These are phyloP conservation scores for Colletotrichum eremochloae DNA, from an alignment of 2,329 filamentous ascomycete genomes.

Conservation along the genomic window DNA sequence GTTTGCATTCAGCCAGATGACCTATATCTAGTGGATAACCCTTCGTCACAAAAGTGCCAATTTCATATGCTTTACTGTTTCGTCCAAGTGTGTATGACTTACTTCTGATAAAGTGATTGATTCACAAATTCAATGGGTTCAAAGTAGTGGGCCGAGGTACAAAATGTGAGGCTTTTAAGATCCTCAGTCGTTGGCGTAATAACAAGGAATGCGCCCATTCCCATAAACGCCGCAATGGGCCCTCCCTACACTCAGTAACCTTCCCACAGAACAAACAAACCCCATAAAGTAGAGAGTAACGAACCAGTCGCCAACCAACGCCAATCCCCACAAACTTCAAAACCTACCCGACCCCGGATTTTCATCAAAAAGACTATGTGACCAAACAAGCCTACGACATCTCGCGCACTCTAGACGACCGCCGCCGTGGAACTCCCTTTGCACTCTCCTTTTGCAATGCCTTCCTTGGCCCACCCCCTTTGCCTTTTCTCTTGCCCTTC, in stretches of 20 bases:
- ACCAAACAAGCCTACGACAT: constrained; percentile 19
- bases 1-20: constrained; percentile 8
- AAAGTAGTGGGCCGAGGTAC: background rate
- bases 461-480: constrained; percentile 13
- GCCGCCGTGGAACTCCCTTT: constrained; percentile 9
- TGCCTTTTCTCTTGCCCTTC: constrained; percentile 44
- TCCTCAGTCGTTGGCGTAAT: background rate
- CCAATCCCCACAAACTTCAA: constrained; percentile 23
- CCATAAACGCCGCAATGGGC: constrained; percentile 5
- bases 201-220: background rate
- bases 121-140: background rate
- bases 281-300: background rate
- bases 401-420: constrained; percentile 25
- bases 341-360: constrained; percentile 2
- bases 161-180: background rate
- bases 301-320: constrained; percentile 21
- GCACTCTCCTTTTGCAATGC: background rate
- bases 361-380: constrained; percentile 27
- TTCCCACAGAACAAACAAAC: constrained; percentile 5
- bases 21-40: constrained; percentile 26
- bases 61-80: constrained; percentile 1
- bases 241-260: background rate
- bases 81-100: background rate
- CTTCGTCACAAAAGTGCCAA: constrained; percentile 30
- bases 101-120: background rate